Percentiles rank a stretch among this genome's conserved stretches.
Conservation (phyloP, 1,139 yeast species). For the Zhuliangozyma blackwelliae region DNA sequence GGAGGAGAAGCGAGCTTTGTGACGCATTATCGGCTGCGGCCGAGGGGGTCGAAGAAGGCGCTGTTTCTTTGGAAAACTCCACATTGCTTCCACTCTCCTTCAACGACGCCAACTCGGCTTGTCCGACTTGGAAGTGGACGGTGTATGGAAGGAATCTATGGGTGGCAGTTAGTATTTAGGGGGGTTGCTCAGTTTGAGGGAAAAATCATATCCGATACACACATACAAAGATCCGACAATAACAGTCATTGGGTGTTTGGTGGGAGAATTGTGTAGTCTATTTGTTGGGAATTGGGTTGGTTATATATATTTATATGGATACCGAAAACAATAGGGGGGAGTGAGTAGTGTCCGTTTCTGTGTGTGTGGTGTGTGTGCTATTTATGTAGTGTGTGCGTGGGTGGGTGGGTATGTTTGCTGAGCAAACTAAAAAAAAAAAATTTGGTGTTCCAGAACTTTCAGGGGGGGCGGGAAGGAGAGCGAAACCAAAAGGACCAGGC, state of each 20-base stretch:
- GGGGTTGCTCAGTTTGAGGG: conserved; percentile 4
- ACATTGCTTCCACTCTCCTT: conserved; percentile 6
- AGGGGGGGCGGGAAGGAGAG: no score
- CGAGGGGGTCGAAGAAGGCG: neutral
- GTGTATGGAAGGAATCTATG: conserved; percentile 66
- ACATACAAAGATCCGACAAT: conserved; percentile 63
- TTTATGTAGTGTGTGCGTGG: no score
- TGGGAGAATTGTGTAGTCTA: conserved; percentile 2
- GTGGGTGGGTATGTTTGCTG: no score
- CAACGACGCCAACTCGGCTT: conserved; percentile 6
- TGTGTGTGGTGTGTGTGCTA: no score
- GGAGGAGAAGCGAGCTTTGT: conserved; percentile 16
- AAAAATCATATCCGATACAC: conserved; percentile 1
- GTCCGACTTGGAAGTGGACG: conserved; percentile 56
- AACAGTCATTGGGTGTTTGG: conserved; percentile 41
- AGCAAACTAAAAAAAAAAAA: no score
- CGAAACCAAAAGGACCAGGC: no score
- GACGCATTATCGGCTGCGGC: conserved; percentile 9
- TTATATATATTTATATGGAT: no score
- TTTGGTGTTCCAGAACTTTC: no score
- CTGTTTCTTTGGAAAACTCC: conserved; percentile 3
- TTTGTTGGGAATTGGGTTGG: no score
- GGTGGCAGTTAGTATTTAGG: conserved; percentile 6
- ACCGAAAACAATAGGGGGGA: no score
- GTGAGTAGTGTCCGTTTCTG: no score